Base-by-base conservation (phyloP, 73 alveolate genomes). In the Symbiodinium pilosum region DNA sequence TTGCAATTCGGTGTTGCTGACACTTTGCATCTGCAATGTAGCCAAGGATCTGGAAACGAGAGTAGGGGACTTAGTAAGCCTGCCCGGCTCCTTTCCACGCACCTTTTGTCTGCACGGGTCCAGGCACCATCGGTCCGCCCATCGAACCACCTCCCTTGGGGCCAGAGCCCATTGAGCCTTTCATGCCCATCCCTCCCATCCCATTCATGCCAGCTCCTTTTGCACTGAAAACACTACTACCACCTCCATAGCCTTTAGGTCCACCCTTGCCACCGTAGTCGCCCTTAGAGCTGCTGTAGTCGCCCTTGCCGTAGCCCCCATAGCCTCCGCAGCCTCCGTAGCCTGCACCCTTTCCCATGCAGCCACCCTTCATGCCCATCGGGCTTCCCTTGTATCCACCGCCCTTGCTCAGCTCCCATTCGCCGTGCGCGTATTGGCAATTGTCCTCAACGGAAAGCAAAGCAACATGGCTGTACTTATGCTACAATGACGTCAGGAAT, bases 81-180 rank as follows among this genome's bases (percentile, higher is more conserved):
- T n/a, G n/a, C n/a, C n/a, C n/a, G n/a, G n/a, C n/a, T n/a, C n/a
- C n/a, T n/a, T n/a, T n/a, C n/a, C n/a, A n/a, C n/a, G n/a, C n/a
- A n/a, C n/a, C n/a, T n/a, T n/a, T n/a, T n/a, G n/a, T n/a, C n/a
- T n/a, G 73, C 73, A 54, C 26, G 20, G 73, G 73, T 54, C 73
- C 73, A n/a, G n/a, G n/a, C n/a, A n/a, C n/a, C 73, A 54, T 54
- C n/a, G n/a, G n/a, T n/a, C 81, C 81, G 20, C 81, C 81, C 81
- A 28, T 64, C 41, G 38, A n/a, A n/a, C n/a, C n/a, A n/a, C n/a
- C n/a, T n/a, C n/a, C n/a, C n/a, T n/a, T n/a, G n/a, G n/a, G n/a
- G n/a, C n/a, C n/a, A n/a, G n/a, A 9, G 59, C 59, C 81, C 81
- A 64, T 64, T 12, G 81, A 9, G 81, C 81, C 81, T 38, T 64